Conservation (phyloP, 1,284 basidiomycete genomes). For the Tetrapyrgos nigripes region DNA sequence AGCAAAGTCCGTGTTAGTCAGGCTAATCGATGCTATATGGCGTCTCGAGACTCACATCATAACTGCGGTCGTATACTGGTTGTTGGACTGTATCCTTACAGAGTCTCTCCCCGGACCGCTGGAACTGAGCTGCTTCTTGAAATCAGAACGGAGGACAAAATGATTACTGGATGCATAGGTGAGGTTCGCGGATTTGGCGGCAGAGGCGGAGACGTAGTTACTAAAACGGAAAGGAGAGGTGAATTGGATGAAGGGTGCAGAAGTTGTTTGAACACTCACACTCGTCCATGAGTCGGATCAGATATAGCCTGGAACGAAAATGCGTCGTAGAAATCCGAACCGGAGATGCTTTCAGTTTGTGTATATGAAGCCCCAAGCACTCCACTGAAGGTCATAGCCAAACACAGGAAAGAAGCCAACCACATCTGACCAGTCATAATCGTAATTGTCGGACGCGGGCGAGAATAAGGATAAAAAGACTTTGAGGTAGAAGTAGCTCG, state of each 20-base stretch:
- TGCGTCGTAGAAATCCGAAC: conserved; percentile 53
- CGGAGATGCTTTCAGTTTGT: conserved; percentile 52
- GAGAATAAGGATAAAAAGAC: no score
- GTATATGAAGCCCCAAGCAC: conserved; percentile 42
- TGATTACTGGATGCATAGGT: conserved; percentile 51
- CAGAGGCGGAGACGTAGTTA: conserved; percentile 57
- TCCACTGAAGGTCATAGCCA: conserved; percentile 7
- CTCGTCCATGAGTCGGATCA: conserved; percentile 69
- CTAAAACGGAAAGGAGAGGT: conserved; percentile 32
- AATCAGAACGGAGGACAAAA: conserved; percentile 63
- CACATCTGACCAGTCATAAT: background rate
- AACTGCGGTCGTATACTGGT: conserved; percentile 58
- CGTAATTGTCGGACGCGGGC: background rate
- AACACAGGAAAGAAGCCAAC: background rate
- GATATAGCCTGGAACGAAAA: conserved; percentile 58
- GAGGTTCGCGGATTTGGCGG: conserved; percentile 51
- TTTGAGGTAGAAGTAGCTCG: no score
- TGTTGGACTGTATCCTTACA: conserved; percentile 59
- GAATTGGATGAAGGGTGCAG: conserved; percentile 20
- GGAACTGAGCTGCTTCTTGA: conserved; percentile 48
- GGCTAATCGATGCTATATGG: no score
- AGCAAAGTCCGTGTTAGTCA: background rate
- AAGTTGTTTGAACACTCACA: conserved; percentile 48
- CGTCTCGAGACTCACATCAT: no score
- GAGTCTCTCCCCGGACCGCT: conserved; percentile 64